Evolutionary conservation across 306 rosid genomes (phyloP), one percentile per base, ranked within the genome.

Genomic region (Biancaea sappan): DNA sequence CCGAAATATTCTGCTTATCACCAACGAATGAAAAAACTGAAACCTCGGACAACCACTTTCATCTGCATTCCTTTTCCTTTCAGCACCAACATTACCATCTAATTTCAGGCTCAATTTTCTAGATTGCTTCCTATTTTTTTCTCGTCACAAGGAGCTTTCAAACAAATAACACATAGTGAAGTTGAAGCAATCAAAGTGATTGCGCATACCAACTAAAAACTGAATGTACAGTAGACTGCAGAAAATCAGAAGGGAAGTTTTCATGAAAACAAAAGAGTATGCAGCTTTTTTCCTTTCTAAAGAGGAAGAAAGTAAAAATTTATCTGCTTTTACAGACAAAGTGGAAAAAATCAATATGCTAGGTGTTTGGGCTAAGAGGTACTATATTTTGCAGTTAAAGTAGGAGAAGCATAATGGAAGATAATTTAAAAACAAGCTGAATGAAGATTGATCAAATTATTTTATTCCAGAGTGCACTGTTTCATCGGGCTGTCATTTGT

Each of bases 51-150:
- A 47, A 50, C 11, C 71, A 44, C 24, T 73, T 52, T 66, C 31
- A 21, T 58, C 47, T 26, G 37, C 70, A 43, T 35, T 71, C 18
- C 54, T 66, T 47, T 54, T 64, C 15, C 65, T 56, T 46, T 67
- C 66, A 73, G 54, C 59, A 18, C 47, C 32, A 44, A 32, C 48
- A 59, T 34, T 59, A 59, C 70, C 76, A 48, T 51, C 67, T 22
- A 22, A 46, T 41, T 43, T 24, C 54, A 24, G 50, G 7, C 2
- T 22, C 29, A 18, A 0, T 40, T 64, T 64, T 24, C 47, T 64
- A 18, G 22, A n/a, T 60, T 60, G 43, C 3, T 35, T 60, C 47
- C 50, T 38, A 22, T 13, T 64, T 21, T 38, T 11, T 38, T 21
- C 28, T 38, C 35, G 38, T 25, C 18, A 56, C 65, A 6, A 29